Evolutionary conservation across 2,329 filamentous ascomycete species (phyloP), one percentile per base, ranked within the genome.

Genomic region (Taxawa tesnikishii): DNA sequence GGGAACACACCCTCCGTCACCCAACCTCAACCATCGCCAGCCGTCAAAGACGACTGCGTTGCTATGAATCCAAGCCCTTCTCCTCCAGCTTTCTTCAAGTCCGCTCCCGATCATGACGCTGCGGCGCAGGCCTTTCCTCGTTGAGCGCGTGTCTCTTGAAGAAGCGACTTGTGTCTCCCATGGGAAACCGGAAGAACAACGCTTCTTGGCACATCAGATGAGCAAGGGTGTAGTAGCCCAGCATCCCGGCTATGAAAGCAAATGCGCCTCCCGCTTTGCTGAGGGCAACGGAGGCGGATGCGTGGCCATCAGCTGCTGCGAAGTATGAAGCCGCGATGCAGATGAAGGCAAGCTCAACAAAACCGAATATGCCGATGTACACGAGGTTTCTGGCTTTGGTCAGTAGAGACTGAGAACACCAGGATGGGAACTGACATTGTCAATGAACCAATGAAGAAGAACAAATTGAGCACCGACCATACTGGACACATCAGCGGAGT

Each of bases 291-390:
- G 55, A 48, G 1, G 53, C 42, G 3, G 40, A 44, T 2, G 33
- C 16, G 8, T 62, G 41, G 2, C 59, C 61, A 41, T 67, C 63
- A 2, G 63, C 63, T 3, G 43, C 43, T 1, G 61, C 55, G 37
- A 66, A 67, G 41, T 66, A 67, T 12, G 52, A 57, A 2, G 58
- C 56, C 3, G 60, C 53, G 6, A 66, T 51, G 3, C 60, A 45
- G 4, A 58, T 45, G 36, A 67, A 67, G 3, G 56, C 55, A 5
- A 65, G 34, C 27, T 67, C 57, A 1, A 67, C 59, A 2, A 60
- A 59, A 34, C 61, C 53, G 44, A 65, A 67, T n/a, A 66, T 63
- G 2, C 46, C 48, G 29, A 65, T 62, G 32, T 65, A 65, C 4
- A 65, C 61, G 6, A 67, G 36, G 26, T 67, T 67, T 28, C 43